phyloP scores from a whole-genome alignment of 768 basidiomycete species.

The Gelatoporia subvermispora region DNA sequence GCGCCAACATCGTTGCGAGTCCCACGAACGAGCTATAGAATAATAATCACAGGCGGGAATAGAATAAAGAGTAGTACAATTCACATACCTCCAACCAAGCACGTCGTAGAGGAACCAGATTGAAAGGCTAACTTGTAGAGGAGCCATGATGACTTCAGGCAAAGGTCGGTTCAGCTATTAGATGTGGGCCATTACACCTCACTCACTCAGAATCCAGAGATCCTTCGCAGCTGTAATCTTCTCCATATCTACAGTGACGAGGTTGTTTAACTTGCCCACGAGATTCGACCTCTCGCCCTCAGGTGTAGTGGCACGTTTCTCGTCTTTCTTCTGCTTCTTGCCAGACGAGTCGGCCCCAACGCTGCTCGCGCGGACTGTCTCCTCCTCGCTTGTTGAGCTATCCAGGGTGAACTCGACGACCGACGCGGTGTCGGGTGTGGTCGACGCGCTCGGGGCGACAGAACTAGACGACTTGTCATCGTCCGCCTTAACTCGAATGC shows the following conservation, averaged over 20 bases:
- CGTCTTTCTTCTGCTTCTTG: conserved; percentile 5
- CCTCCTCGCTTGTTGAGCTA: conserved; percentile 8
- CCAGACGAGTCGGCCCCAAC: conserved; percentile 2
- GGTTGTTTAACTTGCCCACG: conserved; percentile 2
- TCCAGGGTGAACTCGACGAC: not conserved
- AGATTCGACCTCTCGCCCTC: conserved; percentile 2
- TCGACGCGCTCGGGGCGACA: no score
- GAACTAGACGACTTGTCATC: not conserved
- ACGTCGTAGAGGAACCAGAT: conserved; percentile 37
- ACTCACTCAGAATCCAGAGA: not conserved
- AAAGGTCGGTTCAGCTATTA: not conserved
- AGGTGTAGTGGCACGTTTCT: conserved; percentile 1
- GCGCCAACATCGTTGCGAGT: conserved; percentile 34
- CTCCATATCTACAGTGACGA: conserved; percentile 35
- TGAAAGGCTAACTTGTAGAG: conserved; percentile 36
- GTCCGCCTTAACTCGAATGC: conserved; percentile 45
- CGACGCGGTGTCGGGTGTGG: no score
- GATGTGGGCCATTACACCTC: not conserved
- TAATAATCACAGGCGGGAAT: not conserved
- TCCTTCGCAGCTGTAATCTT: conserved; percentile 21
- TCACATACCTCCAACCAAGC: conserved; percentile 38
- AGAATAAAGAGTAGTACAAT: not conserved
- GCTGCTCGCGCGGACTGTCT: conserved; percentile 12
- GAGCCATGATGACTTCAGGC: conserved; percentile 27
- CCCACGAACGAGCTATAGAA: conserved; percentile 33